Percentiles rank a stretch among this genome's conserved stretches.
Evolutionary conservation across 2,329 filamentous ascomycete genomes (phyloP).

Genomic region (Allantophomopsis cytisporea): DNA sequence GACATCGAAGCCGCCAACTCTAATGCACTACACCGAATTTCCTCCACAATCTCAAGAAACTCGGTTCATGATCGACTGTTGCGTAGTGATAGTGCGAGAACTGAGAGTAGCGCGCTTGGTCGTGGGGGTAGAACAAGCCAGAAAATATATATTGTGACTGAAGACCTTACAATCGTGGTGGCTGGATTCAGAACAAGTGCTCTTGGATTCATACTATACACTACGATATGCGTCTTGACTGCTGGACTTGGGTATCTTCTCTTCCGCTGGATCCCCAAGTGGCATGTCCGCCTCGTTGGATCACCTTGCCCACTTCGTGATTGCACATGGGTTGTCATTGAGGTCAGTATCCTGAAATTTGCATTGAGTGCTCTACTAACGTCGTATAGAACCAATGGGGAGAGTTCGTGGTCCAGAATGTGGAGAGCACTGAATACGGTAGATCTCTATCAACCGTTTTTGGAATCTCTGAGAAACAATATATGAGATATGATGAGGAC

Average conservation of each 20-base stretch:
- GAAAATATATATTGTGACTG: constrained; percentile 85
- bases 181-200: constrained; percentile 77
- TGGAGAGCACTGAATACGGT: constrained; percentile 40
- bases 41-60: constrained; percentile 42
- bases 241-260: constrained; percentile 71
- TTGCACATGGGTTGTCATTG: constrained; percentile 85
- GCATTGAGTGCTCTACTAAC: neutral
- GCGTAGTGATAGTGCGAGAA: constrained; percentile 56
- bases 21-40: constrained; percentile 41
- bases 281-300: constrained; percentile 69
- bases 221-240: constrained; percentile 56
- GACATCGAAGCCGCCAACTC: constrained; percentile 20
- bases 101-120: constrained; percentile 47
- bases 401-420: constrained; percentile 67
- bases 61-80: constrained; percentile 53
- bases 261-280: constrained; percentile 79
- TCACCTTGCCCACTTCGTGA: constrained; percentile 52
- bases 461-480: constrained; percentile 47
- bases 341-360: constrained; percentile 32
- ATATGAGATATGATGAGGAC: constrained; percentile 42
- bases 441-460: constrained; percentile 50
- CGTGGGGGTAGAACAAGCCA: constrained; percentile 58
- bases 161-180: constrained; percentile 88
- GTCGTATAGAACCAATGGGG: constrained; percentile 74
- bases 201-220: constrained; percentile 55